Percentiles rank a stretch among this genome's conserved stretches.
Conservation (phyloP, 495 filamentous ascomycete species). For the Trichoderma gamsii region DNA sequence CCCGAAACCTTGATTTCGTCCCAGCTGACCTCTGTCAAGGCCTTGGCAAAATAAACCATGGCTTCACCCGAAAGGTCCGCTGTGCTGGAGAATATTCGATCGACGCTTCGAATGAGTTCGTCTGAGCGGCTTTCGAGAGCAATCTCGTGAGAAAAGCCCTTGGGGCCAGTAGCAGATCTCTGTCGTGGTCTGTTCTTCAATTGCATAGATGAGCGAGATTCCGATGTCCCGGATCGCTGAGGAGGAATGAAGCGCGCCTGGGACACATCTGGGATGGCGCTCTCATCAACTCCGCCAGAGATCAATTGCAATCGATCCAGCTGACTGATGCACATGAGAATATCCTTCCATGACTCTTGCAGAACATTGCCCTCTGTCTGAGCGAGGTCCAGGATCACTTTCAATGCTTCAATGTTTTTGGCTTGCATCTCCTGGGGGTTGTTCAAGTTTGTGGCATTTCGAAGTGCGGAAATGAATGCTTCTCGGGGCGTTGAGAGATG, state of each 20-base stretch:
- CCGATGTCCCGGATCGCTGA: conserved; percentile 35
- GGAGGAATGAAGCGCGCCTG: conserved; percentile 66
- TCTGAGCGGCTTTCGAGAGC: conserved; percentile 87
- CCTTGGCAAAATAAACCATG: conserved; percentile 94
- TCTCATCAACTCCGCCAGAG: conserved; percentile 87
- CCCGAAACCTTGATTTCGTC: conserved; percentile 97
- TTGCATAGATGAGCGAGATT: conserved; percentile 63
- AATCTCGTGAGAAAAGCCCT: conserved; percentile 74
- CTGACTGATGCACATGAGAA: conserved; percentile 92
- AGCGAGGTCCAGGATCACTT: conserved; percentile 82
- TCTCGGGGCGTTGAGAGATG: conserved; percentile 83
- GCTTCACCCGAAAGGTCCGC: conserved; percentile 89
- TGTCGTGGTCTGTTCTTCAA: conserved; percentile 57
- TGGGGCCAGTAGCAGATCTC: conserved; percentile 55
- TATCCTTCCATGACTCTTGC: conserved; percentile 87
- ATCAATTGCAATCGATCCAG: conserved; percentile 95
- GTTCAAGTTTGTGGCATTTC: conserved; percentile 90
- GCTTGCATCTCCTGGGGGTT: conserved; percentile 93
- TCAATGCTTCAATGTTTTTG: conserved; percentile 93
- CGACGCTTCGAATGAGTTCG: conserved; percentile 86
- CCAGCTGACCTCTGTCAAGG: conserved; percentile 94
- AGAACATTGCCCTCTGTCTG: conserved; percentile 86
- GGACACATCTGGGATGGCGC: conserved; percentile 84
- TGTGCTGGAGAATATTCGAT: conserved; percentile 93
- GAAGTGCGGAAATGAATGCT: conserved; percentile 89